A percentile compares a stretch with the other conserved stretches of the same genome.
These are phyloP conservation scores for Suillus subalutaceus DNA, from an alignment of 768 basidiomycete species.

Conservation along the genomic window DNA sequence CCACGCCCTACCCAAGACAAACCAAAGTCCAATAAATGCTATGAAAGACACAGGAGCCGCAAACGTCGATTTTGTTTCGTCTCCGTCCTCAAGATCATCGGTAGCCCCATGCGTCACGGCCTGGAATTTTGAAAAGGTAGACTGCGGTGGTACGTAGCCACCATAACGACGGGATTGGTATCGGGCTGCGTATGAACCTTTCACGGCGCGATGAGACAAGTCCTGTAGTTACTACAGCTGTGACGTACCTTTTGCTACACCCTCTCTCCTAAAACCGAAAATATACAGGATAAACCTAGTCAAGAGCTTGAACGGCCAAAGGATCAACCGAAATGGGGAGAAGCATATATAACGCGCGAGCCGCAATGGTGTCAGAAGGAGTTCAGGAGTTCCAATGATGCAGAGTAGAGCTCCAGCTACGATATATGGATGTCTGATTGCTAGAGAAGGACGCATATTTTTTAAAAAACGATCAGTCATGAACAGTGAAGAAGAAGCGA, in stretches of 20 bases:
- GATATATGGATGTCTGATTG: conserved; percentile 9
- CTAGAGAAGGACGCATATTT: background rate
- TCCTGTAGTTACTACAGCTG: background rate
- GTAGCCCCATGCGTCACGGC: conserved; percentile 8
- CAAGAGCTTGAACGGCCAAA: conserved; percentile 5
- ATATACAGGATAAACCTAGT: conserved; percentile 2
- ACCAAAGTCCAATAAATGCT: background rate
- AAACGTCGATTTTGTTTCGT: background rate
- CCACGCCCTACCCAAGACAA: conserved; percentile 1
- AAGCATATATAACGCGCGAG: background rate
- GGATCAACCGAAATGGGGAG: background rate
- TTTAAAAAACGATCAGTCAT: background rate
- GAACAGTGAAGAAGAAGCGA: background rate
- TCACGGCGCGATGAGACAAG: background rate
- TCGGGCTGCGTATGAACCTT: conserved; percentile 10
- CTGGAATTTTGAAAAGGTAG: conserved; percentile 9
- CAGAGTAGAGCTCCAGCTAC: background rate
- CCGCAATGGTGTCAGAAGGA: conserved; percentile 6
- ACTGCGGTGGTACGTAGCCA: conserved; percentile 9
- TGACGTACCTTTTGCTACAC: conserved; percentile 5
- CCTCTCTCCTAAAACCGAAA: conserved; percentile 5
- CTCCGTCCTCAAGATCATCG: background rate
- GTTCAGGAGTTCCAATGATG: background rate
- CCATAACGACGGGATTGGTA: conserved; percentile 14
- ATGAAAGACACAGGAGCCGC: background rate